A percentile compares a stretch with the other conserved stretches of the same genome.
These are phyloP conservation scores for Neofusicoccum sp. DNA, from an alignment of 2,329 filamentous ascomycete species.

Conservation along the genomic window DNA sequence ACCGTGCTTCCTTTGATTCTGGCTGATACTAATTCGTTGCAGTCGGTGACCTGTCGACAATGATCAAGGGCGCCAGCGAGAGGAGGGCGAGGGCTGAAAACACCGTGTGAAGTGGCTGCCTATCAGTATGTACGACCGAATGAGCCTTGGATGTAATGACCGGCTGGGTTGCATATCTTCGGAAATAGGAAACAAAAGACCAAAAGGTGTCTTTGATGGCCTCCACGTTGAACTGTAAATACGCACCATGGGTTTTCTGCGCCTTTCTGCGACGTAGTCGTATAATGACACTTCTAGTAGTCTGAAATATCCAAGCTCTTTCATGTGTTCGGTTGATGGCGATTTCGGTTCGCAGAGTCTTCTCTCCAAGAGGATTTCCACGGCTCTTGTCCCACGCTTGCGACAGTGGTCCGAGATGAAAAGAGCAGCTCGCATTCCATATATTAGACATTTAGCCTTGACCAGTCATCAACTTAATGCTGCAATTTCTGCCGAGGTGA, in stretches of 20 bases:
- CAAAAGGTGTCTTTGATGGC: neutral
- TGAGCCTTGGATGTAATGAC: neutral
- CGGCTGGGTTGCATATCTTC: too few species aligned
- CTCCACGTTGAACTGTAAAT: neutral
- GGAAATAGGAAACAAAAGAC: neutral
- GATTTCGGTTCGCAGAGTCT: too few species aligned
- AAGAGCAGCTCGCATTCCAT: too few species aligned
- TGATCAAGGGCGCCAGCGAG: slow-evolving; percentile 47
- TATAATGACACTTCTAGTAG: neutral
- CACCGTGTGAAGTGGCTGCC: neutral
- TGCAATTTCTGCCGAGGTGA: neutral
- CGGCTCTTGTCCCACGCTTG: too few species aligned
- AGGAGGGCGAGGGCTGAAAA: slow-evolving; percentile 19
- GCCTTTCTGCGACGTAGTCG: neutral
- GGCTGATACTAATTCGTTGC: neutral
- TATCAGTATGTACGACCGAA: neutral
- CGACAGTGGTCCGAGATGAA: too few species aligned
- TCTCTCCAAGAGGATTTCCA: too few species aligned
- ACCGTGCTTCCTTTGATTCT: neutral
- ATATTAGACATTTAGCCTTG: too few species aligned
- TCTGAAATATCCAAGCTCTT: neutral
- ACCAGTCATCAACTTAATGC: neutral
- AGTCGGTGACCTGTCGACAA: slow-evolving; percentile 45
- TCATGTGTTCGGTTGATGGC: too few species aligned
- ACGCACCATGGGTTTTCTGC: neutral